phyloP scores from a whole-genome alignment of 139 green algal species.

The Chlamydomonas eustigma region DNA sequence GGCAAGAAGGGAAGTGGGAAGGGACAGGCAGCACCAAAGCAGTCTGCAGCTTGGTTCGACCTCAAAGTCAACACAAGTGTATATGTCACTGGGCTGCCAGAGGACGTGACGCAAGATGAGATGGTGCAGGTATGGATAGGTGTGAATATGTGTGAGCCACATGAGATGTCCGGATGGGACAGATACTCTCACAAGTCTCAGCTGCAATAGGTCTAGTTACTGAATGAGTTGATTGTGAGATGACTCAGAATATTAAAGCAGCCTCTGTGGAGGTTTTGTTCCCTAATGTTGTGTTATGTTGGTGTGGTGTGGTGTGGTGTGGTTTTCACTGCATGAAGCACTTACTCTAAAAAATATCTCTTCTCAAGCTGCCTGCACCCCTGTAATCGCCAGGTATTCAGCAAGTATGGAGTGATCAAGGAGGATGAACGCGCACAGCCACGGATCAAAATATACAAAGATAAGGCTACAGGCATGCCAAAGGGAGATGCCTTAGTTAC shows the following conservation, averaged over 20 bases:
- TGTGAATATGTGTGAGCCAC: neutral
- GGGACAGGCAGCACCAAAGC: neutral
- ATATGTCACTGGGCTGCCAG: slow-evolving; percentile 89
- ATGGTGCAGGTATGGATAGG: slow-evolving; percentile 49
- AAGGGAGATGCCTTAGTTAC: slow-evolving; percentile 90
- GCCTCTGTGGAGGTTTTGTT: too few species aligned
- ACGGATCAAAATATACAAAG: slow-evolving; percentile 51
- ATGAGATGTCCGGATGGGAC: too few species aligned
- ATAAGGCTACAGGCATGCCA: slow-evolving; percentile 54
- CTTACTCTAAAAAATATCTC: too few species aligned
- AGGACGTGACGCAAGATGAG: slow-evolving; percentile 78
- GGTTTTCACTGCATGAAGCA: too few species aligned
- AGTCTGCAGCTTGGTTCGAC: slow-evolving; percentile 64
- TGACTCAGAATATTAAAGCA: too few species aligned
- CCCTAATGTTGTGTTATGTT: too few species aligned
- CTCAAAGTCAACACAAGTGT: slow-evolving; percentile 89
- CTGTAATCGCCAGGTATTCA: slow-evolving; percentile 5
- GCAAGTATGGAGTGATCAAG: slow-evolving; percentile 67
- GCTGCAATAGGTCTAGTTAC: too few species aligned
- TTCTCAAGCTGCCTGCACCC: too few species aligned
- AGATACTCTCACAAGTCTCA: too few species aligned
- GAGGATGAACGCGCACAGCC: slow-evolving; percentile 37
- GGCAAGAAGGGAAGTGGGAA: slow-evolving; percentile 19
- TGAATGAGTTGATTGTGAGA: too few species aligned
- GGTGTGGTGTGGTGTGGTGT: too few species aligned